Evolutionary conservation across 371 early-diverging fungal genomes (phyloP), one percentile per base, ranked within the genome.

Genomic region (Syncephalastrum contaminatum): DNA sequence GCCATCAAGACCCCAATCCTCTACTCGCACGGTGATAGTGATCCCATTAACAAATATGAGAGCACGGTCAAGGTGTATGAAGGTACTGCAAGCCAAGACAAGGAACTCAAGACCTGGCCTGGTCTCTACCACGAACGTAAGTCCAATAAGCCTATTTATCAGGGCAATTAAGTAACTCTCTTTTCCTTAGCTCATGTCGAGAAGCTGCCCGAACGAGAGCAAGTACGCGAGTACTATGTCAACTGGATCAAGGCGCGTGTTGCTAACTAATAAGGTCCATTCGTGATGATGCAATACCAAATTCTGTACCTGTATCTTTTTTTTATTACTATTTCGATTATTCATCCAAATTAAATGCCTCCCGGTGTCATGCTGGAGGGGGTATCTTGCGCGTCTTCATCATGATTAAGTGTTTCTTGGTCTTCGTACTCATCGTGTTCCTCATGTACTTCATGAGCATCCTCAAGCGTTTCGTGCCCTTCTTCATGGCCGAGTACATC

Each of bases 91-190:
- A 71, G 74, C 49, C 45, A 64, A 2, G 81, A 81, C 30, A 82
- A 81, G 59, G 69, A 70, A 48, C 64, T 78, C 51, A 78, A 75
- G 59, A 50, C 58, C 2, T 82, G 75, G 66, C 45, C 63, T n/a
- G 82, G 64, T 7, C 59, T 71, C 20, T 80, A 72, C 56, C 85
- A 84, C 59, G 85, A 84, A 69, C 62, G 77, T 77, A 72, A 58
- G 67, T 51, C 19, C 4, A 21, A 30, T 30, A 2, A 8, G 5
- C 10, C 0, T 14, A 41, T 5, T 49, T 43, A 50, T 25, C 4
- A 18, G 40, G 1, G 20, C 41, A 30, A 46, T 24, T 18, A 1
- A 48, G 10, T 20, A 14, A 15, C 47, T 15, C n/a, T 54, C 45
- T 21, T 25, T 25, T 25, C 7, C 27, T 22, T 59, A 73, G 72